Percentiles rank a stretch among this genome's conserved stretches.
These are phyloP conservation scores for Tricholoma furcatifolium DNA, from an alignment of 768 basidiomycete genomes.

Conservation along the genomic window DNA sequence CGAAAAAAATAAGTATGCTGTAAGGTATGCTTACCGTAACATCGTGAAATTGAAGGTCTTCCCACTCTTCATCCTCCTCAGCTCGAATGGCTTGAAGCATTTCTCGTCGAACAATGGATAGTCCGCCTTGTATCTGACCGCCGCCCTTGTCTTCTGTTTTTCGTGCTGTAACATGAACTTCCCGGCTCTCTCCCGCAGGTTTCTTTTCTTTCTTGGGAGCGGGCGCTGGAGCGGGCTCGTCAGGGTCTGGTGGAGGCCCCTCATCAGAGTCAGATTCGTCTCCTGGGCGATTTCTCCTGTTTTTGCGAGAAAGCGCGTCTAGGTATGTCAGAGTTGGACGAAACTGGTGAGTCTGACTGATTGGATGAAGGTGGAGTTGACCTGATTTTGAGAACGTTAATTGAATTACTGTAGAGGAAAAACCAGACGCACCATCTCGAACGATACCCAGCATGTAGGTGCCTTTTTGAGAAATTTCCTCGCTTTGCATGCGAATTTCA, in stretches of 20 bases:
- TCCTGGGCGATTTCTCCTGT: constrained; percentile 43
- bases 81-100: constrained; percentile 70
- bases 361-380: constrained; percentile 73
- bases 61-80: constrained; percentile 81
- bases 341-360: constrained; percentile 77
- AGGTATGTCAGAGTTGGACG: constrained; percentile 82
- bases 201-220: constrained; percentile 62
- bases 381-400: constrained; percentile 46
- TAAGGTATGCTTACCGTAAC: constrained; percentile 47
- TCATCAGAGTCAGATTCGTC: constrained; percentile 77
- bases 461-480: constrained; percentile 63
- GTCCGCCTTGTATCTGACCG: constrained; percentile 53
- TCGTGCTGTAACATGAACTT: constrained; percentile 75
- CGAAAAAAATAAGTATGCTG: neutral
- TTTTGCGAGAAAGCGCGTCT: constrained; percentile 68
- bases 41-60: constrained; percentile 64
- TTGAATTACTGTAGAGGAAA: too few species aligned
- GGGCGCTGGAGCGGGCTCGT: constrained; percentile 54
- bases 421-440: constrained; percentile 54
- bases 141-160: constrained; percentile 64
- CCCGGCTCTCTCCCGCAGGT: constrained; percentile 56
- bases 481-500: constrained; percentile 73
- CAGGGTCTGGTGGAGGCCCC: constrained; percentile 78
- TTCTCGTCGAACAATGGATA: constrained; percentile 71
- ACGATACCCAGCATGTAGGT: constrained; percentile 77